phyloP scores from a whole-genome alignment of 495 filamentous ascomycete genomes.

The Achaetomiella virescens region DNA sequence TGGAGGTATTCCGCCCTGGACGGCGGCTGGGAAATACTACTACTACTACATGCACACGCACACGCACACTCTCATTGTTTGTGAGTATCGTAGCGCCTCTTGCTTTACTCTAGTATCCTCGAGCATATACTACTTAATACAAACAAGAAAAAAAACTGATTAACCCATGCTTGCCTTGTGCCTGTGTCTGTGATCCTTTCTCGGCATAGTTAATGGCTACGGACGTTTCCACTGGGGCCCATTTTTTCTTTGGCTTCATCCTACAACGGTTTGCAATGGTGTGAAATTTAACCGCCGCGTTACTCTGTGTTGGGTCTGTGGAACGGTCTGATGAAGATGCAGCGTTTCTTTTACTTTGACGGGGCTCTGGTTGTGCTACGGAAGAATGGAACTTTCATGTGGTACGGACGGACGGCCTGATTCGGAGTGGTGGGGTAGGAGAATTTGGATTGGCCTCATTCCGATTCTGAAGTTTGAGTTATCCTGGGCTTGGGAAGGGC shows the following conservation, averaged over 20 bases:
- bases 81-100: constrained; percentile 2
- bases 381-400: not conserved
- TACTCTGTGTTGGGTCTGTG: not conserved
- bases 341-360: not conserved
- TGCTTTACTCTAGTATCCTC: constrained; percentile 5
- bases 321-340: not conserved
- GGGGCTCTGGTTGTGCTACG: not conserved
- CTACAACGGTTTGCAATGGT: too few relatives aligned
- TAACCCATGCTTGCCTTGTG: too few relatives aligned
- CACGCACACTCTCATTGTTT: constrained; percentile 4
- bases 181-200: too few relatives aligned
- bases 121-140: constrained; percentile 12
- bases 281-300: too few relatives aligned
- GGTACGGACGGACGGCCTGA: not conserved
- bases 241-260: too few relatives aligned
- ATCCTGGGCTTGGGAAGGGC: too few relatives aligned
- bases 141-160: not conserved
- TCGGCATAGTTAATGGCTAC: too few relatives aligned
- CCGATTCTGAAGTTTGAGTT: too few relatives aligned
- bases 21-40: constrained; percentile 6
- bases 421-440: too few relatives aligned
- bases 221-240: too few relatives aligned
- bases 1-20: constrained; percentile 12
- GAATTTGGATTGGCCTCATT: too few relatives aligned
- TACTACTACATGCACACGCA: not conserved